Base-by-base conservation (phyloP, 2,329 filamentous ascomycete species). In the Fusarium praegraminearum region DNA sequence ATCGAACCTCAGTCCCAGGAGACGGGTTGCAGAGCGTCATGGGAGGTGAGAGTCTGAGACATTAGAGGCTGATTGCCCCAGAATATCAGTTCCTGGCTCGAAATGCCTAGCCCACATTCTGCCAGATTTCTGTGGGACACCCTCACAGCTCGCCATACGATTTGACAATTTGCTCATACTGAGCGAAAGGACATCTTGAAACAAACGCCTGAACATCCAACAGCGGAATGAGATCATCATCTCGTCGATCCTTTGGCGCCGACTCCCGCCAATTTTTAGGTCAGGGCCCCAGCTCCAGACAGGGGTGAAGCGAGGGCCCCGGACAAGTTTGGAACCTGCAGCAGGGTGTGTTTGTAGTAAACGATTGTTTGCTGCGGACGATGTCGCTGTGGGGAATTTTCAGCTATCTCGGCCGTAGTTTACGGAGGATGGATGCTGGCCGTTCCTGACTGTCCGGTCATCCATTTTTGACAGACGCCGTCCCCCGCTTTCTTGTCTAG, bases 171-270 rank as follows among this genome's bases (percentile, higher is more conserved):
- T 49, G 51, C 44, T 66, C 52, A 62, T 62, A 41, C 59, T 58
- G 57, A 56, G 56, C 35, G 54, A 63, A 52, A 47, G 57, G 53
- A 64, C 57, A 74, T 70, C 67, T 75, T 75, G 73, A 75, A 75
- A 75, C 73, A 75, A 74, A 74, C 73, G 67, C 72, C 73, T 70
- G 69, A 59, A 64, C 61, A 63, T 36, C 69, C 71, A 71, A 72
- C 73, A 71, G 58, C 65, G 69, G 73, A 75, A 75, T 75, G 73
- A 75, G 73, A 75, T 75, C 73, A 75, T 75, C 71, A 69, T 68
- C 65, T 68, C 65, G 73, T 75, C 71, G 73, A 75, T 75, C 73
- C 54, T 71, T 70, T 73, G 71, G 62, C 73, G 67, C 73, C 71
- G 69, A 75, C 61, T 75, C 72, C 72, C 72, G 70, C 68, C 72